Evolutionary conservation across 2,329 filamentous ascomycete genomes (phyloP), one percentile per base, ranked within the genome.

Genomic region (Trichoderma endophyticum): DNA sequence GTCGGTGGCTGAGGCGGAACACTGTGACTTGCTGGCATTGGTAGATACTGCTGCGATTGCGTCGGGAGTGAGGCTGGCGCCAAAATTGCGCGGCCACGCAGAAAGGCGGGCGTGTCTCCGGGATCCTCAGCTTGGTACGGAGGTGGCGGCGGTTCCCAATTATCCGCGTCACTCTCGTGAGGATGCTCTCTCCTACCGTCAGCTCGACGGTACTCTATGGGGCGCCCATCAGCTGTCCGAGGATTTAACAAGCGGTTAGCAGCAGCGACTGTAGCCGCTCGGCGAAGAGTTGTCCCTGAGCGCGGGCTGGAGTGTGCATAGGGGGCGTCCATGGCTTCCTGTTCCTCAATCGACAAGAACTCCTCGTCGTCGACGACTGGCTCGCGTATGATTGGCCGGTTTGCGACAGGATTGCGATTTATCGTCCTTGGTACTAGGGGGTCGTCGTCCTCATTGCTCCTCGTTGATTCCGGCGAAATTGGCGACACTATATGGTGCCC

Each of bases 101-200:
- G 75, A 73, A 90, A 90, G 3, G 82, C 85, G 1, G 88, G 88
- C 70, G 88, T 74, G 75, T 89, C 87, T 11, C 84, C 84, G 0
- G 88, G 87, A 62, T 89, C 87, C 0, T 92, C 90, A 70, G 89
- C 88, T 54, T 90, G 89, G 76, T 97, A 97, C 1, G 93, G 93
- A 3, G 93, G 93, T 9, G 93, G 93, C 6, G 93, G 93, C 6
- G 93, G 92, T 5, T 94, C 92, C 93, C 93, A 97, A 76, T 95
- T 93, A 77, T 96, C 93, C 4, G 93, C 93, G 79, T 96, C 93
- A 74, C 93, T 95, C 80, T 96, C 93, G 79, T 96, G 93, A 4
- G 93, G 93, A 75, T 94, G 87, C 77, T 95, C 91, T 56, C 88
- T 85, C 56, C 90, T 86, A 7, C 91, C 90, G 80, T 93, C 91